Evolutionary conservation across 2,329 filamentous ascomycete genomes (phyloP), one percentile per base, ranked within the genome.

Genomic region (Verticillium isaacii): DNA sequence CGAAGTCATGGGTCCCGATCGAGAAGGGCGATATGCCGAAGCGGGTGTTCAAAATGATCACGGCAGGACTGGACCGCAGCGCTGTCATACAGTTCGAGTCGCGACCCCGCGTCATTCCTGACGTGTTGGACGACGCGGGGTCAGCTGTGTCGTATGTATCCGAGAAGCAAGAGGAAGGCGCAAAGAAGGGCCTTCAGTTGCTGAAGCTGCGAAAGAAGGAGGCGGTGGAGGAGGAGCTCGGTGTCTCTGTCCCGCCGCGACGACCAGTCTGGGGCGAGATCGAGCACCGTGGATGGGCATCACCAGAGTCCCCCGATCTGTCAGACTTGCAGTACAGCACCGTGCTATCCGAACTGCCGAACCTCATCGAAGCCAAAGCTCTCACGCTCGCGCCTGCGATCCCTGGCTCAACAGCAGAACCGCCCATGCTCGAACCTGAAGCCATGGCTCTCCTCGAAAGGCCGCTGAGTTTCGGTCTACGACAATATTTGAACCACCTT

Each of bases 311-410:
- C 1, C 79, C 84, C 9, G 90, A 95, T 70, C 77, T 95, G 19
- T 88, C 92, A 5, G 87, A 92, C 70, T 77, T 98, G n/a, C 88
- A 96, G 66, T 98, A 96, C 74, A 84, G 82, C 68, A 87, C 87
- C 2, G 92, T 99, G 29, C 81, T 97, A 19, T 82, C 85, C 41
- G 94, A 98, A 74, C 81, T 99, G 29, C 92, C 93, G 1, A 89
- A 96, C 71, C 82, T 98, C 32, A 91, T 98, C 65, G 94, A 98
- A 78, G 94, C 92, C 11, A 94, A 94, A 73, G 94, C 93, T 1
- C 86, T 97, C n/a, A 93, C 91, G 0, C 83, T 97, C 41, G 92
- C 90, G 0, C 92, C 89, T 34, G 79, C 81, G 0, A 80, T 77
- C 65, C 78, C 73, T 39, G 74, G 69, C 37, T 78, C 77, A 19